Evolutionary conservation across 306 rosid genomes (phyloP), one percentile per base, ranked within the genome.

Genomic region (Vachellia pachyceras): DNA sequence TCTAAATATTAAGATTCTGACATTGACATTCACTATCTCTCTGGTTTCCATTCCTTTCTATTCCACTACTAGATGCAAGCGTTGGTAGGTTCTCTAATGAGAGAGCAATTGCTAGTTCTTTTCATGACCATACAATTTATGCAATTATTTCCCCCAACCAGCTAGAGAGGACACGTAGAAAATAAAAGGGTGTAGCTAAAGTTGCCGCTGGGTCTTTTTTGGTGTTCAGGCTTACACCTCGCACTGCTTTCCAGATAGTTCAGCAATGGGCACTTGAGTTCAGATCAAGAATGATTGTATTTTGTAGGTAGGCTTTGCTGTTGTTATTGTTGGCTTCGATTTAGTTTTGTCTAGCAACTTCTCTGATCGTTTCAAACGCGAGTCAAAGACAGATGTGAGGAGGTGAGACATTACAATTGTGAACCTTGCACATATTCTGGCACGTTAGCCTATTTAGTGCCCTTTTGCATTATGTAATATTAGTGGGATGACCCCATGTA

Each of bases 391-490:
- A 60, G 65, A 81, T 81, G 75, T 41, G 15, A 71, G 74, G 83
- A 69, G n/a, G n/a, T 23, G 54, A 83, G 86, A 60, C 65, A 35
- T 12, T n/a, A 45, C 71, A 60, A 20, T 67, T 69, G 81, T 68
- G 76, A 79, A 58, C 73, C 83, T 10, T 78, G 47, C 84, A 77
- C 79, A 60, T 78, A 63, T 50, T 11, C 50, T 77, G 46, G 72
- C 68, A 81, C 84, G 60, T 52, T 54, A 67, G 63, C 73, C 79
- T 82, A 46, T 18, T 45, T 25, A 60, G 58, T 78, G 69, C 85
- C 74, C 80, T 25, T 85, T 78, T 66, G 74, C 91, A 74, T 82
- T 84, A 83, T 81, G 52, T 52, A 72, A 69, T 82, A 41, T 18
- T 64, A 82, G 89, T 91, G 83, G 55, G 11, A 33, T 72, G 76